These are phyloP conservation scores for Zasmidium angulare DNA, from an alignment of 2,329 filamentous ascomycete genomes.

Conservation along the genomic window DNA sequence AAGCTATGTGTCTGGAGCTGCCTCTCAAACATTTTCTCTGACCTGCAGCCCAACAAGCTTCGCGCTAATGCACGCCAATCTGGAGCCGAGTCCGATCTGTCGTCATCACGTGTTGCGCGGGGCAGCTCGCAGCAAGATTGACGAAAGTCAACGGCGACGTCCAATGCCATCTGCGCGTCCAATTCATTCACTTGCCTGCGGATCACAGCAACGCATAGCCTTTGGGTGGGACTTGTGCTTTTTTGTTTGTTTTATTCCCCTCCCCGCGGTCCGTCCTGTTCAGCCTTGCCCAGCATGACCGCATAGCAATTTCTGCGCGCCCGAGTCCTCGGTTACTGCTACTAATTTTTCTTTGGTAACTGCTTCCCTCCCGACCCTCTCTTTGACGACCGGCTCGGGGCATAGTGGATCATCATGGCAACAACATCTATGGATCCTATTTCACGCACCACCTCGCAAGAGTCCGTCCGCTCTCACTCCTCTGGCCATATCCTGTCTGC, in stretches of 20 bases:
- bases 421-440: slow-evolving; percentile 21
- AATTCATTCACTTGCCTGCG: too few species aligned
- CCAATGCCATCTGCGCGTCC: too few species aligned
- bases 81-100: background rate
- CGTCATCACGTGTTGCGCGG: too few species aligned
- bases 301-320: background rate
- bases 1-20: background rate
- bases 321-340: background rate
- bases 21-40: background rate
- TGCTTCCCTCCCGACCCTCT: background rate
- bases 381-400: background rate
- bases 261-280: too few species aligned
- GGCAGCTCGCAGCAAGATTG: too few species aligned
- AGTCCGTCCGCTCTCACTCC: slow-evolving; percentile 30
- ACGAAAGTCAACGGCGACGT: too few species aligned
- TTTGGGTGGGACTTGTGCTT: too few species aligned
- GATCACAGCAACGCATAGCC: too few species aligned
- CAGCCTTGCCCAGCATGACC: too few species aligned
- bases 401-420: background rate
- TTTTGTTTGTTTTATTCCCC: too few species aligned
- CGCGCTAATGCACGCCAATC: background rate
- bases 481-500: slow-evolving; percentile 49
- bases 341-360: background rate
- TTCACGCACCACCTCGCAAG: slow-evolving; percentile 28
- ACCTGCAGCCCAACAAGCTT: background rate